Conservation (phyloP, 257 asterid species). For the Solanum habrochaites region DNA sequence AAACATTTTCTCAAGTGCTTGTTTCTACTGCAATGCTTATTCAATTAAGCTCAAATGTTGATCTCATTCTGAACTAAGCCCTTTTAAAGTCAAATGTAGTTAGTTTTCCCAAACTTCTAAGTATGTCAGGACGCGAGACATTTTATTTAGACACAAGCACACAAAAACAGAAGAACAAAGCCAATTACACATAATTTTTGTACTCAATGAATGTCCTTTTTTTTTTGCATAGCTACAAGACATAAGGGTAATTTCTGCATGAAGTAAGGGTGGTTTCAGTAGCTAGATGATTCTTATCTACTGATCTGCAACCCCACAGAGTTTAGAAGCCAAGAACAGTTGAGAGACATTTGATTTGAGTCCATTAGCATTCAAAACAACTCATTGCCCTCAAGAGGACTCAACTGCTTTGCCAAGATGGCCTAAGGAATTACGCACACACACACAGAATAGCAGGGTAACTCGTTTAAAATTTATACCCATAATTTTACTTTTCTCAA, state of each 20-base stretch:
- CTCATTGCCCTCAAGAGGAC: conserved; percentile 14
- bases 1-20: not conserved
- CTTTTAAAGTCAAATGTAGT: not conserved
- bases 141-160: not conserved
- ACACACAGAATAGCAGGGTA: not conserved
- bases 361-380: conserved; percentile 64
- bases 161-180: not conserved
- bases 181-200: not conserved
- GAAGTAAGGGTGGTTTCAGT: not conserved
- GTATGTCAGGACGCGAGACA: not conserved
- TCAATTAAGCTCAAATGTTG: not conserved
- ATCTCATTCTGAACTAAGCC: not conserved
- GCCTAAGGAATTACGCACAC: conserved; percentile 3
- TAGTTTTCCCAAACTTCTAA: not conserved
- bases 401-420: conserved; percentile 56
- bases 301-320: conserved; percentile 38
- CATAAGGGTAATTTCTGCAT: too few species aligned
- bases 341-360: conserved; percentile 31
- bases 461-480: not conserved
- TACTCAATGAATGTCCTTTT: not conserved
- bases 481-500: not conserved
- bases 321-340: conserved; percentile 23
- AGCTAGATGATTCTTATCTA: conserved; percentile 23
- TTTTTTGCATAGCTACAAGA: not conserved
- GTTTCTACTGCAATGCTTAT: not conserved